Evolutionary conservation across 257 asterid species (phyloP).

Genomic region (Solanum gracilifrons): DNA sequence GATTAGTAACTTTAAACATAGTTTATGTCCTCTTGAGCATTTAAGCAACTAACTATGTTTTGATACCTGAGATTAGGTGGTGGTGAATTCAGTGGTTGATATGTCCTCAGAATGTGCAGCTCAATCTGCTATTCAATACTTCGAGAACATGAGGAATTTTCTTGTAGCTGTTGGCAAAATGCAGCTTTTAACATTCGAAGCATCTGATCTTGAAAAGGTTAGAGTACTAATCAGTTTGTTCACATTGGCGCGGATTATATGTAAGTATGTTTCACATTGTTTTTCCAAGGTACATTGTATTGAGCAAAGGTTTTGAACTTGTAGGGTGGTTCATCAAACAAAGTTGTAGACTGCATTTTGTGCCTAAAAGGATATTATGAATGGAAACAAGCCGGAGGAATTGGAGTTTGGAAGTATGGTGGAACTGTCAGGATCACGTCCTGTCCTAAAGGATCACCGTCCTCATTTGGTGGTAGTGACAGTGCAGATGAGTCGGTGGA

Average conservation of each 20-base stretch:
- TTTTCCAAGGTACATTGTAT: neutral
- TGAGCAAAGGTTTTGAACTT: conserved; percentile 3
- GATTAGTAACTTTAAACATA: neutral
- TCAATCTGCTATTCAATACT: conserved; percentile 91
- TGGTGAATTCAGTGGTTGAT: conserved; percentile 66
- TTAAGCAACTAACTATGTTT: neutral
- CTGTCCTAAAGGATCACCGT: conserved; percentile 48
- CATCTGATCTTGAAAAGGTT: conserved; percentile 90
- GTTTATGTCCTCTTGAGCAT: neutral
- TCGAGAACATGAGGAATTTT: conserved; percentile 87
- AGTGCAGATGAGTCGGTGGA: conserved; percentile 68
- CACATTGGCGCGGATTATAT: neutral
- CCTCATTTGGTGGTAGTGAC: conserved; percentile 54
- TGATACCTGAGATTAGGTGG: conserved; percentile 40
- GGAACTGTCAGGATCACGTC: conserved; percentile 78
- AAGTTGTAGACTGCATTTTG: conserved; percentile 87
- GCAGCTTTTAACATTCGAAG: conserved; percentile 84
- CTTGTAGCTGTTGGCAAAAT: conserved; percentile 70
- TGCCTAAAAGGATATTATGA: conserved; percentile 82
- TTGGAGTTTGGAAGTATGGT: conserved; percentile 88
- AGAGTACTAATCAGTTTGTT: neutral
- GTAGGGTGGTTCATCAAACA: conserved; percentile 89
- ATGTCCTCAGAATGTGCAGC: conserved; percentile 86
- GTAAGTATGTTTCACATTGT: neutral
- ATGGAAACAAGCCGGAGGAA: conserved; percentile 85